phyloP scores from a whole-genome alignment of 192 early-diverging fungal genomes.

The Irineochytrium annulatum region DNA sequence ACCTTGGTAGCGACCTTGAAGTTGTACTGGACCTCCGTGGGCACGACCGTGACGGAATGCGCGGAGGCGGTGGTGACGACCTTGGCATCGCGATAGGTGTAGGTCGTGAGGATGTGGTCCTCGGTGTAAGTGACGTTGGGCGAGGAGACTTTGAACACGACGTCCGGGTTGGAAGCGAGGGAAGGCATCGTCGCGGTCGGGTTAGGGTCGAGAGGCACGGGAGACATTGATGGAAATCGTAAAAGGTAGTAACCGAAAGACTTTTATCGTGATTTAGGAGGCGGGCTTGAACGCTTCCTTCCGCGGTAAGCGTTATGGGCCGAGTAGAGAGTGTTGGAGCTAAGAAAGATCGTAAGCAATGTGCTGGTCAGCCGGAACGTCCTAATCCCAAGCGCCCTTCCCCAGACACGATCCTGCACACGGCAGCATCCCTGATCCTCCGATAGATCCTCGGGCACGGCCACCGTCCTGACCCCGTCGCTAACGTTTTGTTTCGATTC shows the following conservation, averaged over 20 bases:
- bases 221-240: constrained; percentile 18
- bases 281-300: constrained; percentile 63
- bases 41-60: constrained; percentile 71
- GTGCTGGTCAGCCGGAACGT: not conserved
- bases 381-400: not conserved
- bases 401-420: not conserved
- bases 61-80: constrained; percentile 47
- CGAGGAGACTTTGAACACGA: constrained; percentile 76
- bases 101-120: constrained; percentile 74
- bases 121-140: constrained; percentile 86
- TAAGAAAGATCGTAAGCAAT: constrained; percentile 34
- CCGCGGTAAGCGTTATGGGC: constrained; percentile 80
- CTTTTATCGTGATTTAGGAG: constrained; percentile 49
- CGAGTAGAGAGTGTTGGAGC: constrained; percentile 75
- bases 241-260: constrained; percentile 14
- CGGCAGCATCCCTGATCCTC: not conserved
- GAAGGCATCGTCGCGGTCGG: not conserved
- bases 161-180: not conserved
- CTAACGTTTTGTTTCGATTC: not conserved
- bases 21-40: constrained; percentile 81
- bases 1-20: constrained; percentile 84
- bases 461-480: not conserved
- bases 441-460: not conserved
- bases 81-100: constrained; percentile 84
- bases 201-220: constrained; percentile 5